A percentile compares a stretch with the other conserved stretches of the same genome.
phyloP scores from a whole-genome alignment of 176 grass and related monocot genomes.

The Carex cristatella region DNA sequence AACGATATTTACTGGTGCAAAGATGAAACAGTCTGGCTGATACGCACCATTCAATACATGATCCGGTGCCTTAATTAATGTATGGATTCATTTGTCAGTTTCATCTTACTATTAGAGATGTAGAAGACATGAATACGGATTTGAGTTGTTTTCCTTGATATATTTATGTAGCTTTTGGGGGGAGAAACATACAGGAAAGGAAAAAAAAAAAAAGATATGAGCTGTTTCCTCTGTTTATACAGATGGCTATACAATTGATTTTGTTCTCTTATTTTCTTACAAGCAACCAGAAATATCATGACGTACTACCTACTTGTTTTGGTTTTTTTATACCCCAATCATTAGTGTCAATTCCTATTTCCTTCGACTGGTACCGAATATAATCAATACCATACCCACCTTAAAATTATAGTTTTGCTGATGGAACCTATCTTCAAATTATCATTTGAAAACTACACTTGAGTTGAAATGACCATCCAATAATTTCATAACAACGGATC shows the following conservation, averaged over 20 bases:
- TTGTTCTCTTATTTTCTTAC: background rate
- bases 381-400: background rate
- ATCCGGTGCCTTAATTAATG: background rate
- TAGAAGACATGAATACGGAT: background rate
- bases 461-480: background rate
- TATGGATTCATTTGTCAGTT: background rate
- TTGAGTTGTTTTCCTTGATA: background rate
- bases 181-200: background rate
- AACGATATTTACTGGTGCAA: background rate
- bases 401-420: background rate
- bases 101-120: background rate
- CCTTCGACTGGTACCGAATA: background rate
- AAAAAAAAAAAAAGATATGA: background rate
- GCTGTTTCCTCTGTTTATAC: background rate
- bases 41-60: background rate
- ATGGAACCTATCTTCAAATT: background rate
- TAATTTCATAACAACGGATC: background rate
- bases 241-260: background rate
- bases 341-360: background rate
- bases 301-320: background rate
- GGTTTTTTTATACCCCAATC: background rate
- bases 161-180: background rate
- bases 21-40: background rate
- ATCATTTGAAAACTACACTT: background rate
- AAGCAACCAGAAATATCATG: background rate